These are phyloP conservation scores for Amoebophrya sp. DNA, from an alignment of 169 alveolate genomes.

Conservation along the genomic window DNA sequence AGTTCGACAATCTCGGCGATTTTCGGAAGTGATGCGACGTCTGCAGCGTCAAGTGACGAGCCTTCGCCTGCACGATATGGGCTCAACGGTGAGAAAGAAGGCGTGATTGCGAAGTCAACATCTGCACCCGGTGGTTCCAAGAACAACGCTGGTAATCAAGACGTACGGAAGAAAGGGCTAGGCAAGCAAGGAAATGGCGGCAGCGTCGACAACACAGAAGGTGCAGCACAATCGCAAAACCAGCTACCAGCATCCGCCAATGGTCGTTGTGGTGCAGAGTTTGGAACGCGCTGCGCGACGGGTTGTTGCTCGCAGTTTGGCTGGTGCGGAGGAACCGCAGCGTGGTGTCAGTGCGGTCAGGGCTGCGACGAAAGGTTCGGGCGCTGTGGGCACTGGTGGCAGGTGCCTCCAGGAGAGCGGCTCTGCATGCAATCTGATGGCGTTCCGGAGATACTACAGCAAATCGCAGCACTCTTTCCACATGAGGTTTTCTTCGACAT, in stretches of 20 bases:
- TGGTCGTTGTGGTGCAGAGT: background rate
- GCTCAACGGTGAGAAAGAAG: too few relatives aligned
- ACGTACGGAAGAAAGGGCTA: too few relatives aligned
- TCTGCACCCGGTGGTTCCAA: too few relatives aligned
- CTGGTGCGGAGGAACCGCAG: background rate
- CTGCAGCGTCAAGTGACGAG: too few relatives aligned
- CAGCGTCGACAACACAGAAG: too few relatives aligned
- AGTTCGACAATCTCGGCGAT: too few relatives aligned
- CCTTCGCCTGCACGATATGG: too few relatives aligned
- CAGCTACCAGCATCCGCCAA: background rate
- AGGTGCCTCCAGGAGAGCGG: background rate
- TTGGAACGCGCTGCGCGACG: background rate
- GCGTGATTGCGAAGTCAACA: too few relatives aligned
- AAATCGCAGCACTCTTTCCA: background rate
- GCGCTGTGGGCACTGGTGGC: conserved; percentile 21
- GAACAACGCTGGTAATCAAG: too few relatives aligned
- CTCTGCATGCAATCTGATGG: background rate
- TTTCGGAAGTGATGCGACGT: too few relatives aligned
- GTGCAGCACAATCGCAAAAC: background rate
- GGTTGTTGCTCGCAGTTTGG: background rate
- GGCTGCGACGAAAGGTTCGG: conserved; percentile 18
- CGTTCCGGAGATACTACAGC: background rate
- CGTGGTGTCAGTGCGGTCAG: background rate
- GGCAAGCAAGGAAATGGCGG: too few relatives aligned
- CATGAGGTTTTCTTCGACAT: background rate